Evolutionary conservation across 108 stramenopile species (phyloP), one percentile per base, ranked within the genome.

Genomic region (Cyclotella choctawhatcheeana): DNA sequence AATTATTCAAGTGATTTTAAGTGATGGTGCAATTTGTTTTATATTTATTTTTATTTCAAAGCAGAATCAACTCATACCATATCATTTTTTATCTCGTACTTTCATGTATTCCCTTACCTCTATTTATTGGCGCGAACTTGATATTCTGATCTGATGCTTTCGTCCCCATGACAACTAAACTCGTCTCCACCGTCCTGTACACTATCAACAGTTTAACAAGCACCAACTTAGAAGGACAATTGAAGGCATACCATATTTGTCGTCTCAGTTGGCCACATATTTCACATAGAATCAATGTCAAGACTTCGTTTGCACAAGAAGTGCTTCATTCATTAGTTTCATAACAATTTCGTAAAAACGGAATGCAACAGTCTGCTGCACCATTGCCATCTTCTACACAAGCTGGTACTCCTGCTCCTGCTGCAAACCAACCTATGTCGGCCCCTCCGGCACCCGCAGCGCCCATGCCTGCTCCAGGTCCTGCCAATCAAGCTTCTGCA

Each of bases 321-420:
- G 63, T 64, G 44, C 45, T 45, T 47, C 44, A n/a, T 45, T 64
- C 25, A 35, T 64, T 47, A 29, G 43, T 64, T 64, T 60, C 47
- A 48, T 48, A 48, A 18, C 13, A 60, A 17, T 43, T 16, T 43
- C 40, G 12, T 37, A 35, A 31, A 44, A 60, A 2, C 35, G 35
- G 35, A 45, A 64, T 64, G 63, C 44, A 64, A n/a, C 43, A 64
- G 45, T 64, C 63, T 45, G 45, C 60, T 22, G 60, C 43, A 6
- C 60, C 35, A 40, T 44, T 30, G n/a, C 22, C 60, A n/a, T n/a
- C n/a, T 5, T 12, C 47, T 48, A 4, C 16, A n/a, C 47, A 48
- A n/a, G 17, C 47, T 4, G 47, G 47, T 48, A 10, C 47, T n/a
- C 47, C 47, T 17, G 16, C 47, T 10, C 32, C 22, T 44, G 60